Conservation (phyloP, 768 basidiomycete genomes). For the Mycena capillaripes region DNA sequence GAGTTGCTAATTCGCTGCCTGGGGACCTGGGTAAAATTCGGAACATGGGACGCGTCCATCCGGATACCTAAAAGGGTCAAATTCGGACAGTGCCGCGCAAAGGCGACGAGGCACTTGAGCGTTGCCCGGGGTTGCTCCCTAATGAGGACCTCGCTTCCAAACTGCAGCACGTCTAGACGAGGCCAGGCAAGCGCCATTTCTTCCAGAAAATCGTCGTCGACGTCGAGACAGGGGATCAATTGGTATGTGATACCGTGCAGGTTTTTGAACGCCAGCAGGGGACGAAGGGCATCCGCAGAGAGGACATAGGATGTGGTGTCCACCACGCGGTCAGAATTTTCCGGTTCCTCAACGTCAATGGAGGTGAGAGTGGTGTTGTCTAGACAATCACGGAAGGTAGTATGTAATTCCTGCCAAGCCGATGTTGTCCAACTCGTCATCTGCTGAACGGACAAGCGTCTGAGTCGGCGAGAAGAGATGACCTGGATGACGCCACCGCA, state of each 20-base stretch:
- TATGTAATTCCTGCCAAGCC: constrained; percentile 19
- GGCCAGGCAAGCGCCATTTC: constrained; percentile 21
- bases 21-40: constrained; percentile 12
- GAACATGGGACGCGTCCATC: constrained; percentile 9
- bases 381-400: constrained; percentile 14
- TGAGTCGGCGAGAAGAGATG: constrained; percentile 16
- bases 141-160: background rate
- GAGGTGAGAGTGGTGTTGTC: background rate
- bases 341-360: background rate
- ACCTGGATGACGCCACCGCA: constrained; percentile 11
- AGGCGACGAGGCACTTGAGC: constrained; percentile 17
- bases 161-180: background rate
- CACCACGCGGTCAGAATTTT: background rate
- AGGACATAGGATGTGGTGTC: constrained; percentile 4
- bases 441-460: background rate
- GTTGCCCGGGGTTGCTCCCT: constrained; percentile 3
- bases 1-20: background rate
- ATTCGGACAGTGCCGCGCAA: constrained; percentile 5
- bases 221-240: background rate
- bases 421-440: constrained; percentile 14
- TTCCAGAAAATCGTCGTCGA: constrained; percentile 12
- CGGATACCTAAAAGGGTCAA: background rate
- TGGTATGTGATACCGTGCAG: background rate
- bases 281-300: constrained; percentile 14
- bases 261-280: constrained; percentile 12